A percentile compares a stretch with the other conserved stretches of the same genome.
Evolutionary conservation across 31 red algal species (phyloP).

Genomic region (Odonthalia washingtoniensis): DNA sequence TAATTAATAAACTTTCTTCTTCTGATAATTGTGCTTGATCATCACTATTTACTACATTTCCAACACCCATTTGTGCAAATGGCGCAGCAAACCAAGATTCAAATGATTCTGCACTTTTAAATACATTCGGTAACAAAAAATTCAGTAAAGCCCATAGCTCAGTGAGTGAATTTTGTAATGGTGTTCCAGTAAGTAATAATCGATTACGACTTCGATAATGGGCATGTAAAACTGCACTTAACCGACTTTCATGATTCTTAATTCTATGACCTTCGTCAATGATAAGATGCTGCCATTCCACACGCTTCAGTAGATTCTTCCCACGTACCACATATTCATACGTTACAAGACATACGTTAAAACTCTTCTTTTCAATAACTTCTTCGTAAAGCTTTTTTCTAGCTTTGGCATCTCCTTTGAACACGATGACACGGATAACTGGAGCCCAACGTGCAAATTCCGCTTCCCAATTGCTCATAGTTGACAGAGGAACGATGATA

Average conservation of each 20-base stretch:
- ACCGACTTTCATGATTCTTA: constrained; percentile 88
- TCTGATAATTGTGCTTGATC: constrained; percentile 86
- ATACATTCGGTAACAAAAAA: constrained; percentile 93
- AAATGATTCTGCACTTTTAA: constrained; percentile 92
- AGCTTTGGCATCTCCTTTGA: constrained; percentile 79
- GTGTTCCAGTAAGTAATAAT: constrained; percentile 96
- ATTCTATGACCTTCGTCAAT: constrained; percentile 99
- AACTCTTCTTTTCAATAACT: constrained; percentile 81
- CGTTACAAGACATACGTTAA: constrained; percentile 91
- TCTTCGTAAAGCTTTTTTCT: constrained; percentile 81
- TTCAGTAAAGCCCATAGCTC: constrained; percentile 99
- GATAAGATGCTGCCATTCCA: constrained; percentile 97
- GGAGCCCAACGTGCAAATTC: constrained; percentile 96
- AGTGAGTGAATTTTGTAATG: constrained; percentile 91
- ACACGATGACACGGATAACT: constrained; percentile 82
- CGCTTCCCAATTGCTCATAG: constrained; percentile 94
- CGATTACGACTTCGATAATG: constrained; percentile 90
- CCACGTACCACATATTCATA: constrained; percentile 97
- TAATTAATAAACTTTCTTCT: constrained; percentile 94
- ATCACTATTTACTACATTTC: constrained; percentile 59
- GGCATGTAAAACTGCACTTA: constrained; percentile 78
- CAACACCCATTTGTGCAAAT: constrained; percentile 80
- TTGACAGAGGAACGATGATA: constrained; percentile 95
- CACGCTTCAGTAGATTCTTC: constrained; percentile 82
- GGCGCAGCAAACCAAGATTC: constrained; percentile 95